Percentiles rank a stretch among this genome's conserved stretches.
These are phyloP conservation scores for Plasmodium fragile DNA, from an alignment of 169 alveolate genomes.

Conservation along the genomic window DNA sequence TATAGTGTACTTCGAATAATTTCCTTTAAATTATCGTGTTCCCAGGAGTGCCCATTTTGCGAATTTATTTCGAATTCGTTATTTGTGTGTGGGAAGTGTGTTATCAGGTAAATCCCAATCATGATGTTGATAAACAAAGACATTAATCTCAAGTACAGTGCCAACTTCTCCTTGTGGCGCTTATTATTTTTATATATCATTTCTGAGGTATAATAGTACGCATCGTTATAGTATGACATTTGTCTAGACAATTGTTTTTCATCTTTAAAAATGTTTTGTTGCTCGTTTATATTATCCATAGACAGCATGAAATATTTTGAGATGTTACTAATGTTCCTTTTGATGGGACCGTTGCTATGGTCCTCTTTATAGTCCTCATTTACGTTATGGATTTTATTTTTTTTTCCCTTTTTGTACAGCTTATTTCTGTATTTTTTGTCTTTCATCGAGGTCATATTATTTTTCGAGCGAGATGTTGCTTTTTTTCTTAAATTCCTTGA, in stretches of 20 bases:
- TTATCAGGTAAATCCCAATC: conserved; percentile 57
- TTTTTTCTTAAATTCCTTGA: not conserved
- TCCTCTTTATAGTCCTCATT: not conserved
- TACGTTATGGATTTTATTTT: conserved; percentile 13
- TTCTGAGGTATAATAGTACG: conserved; percentile 67
- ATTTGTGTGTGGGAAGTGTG: conserved; percentile 55
- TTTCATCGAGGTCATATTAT: not conserved
- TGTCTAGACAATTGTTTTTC: conserved; percentile 68
- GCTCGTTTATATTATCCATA: conserved; percentile 53
- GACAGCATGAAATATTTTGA: conserved; percentile 51
- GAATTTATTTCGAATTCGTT: conserved; percentile 3
- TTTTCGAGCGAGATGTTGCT: not conserved
- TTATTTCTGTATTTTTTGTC: not conserved
- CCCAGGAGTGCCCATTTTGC: conserved; percentile 12
- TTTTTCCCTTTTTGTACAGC: not conserved
- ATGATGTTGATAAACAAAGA: conserved; percentile 58
- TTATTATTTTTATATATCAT: conserved; percentile 62
- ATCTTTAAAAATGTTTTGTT: conserved; percentile 54
- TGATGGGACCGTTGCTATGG: not conserved
- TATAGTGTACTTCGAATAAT: conserved; percentile 21
- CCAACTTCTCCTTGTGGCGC: conserved; percentile 46
- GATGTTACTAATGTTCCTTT: conserved; percentile 15
- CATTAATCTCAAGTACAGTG: conserved; percentile 57
- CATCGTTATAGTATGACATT: conserved; percentile 71
- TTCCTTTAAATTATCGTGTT: conserved; percentile 25